Base-by-base conservation (phyloP, 805 yeast species). In the Metschnikowia gruessii region DNA sequence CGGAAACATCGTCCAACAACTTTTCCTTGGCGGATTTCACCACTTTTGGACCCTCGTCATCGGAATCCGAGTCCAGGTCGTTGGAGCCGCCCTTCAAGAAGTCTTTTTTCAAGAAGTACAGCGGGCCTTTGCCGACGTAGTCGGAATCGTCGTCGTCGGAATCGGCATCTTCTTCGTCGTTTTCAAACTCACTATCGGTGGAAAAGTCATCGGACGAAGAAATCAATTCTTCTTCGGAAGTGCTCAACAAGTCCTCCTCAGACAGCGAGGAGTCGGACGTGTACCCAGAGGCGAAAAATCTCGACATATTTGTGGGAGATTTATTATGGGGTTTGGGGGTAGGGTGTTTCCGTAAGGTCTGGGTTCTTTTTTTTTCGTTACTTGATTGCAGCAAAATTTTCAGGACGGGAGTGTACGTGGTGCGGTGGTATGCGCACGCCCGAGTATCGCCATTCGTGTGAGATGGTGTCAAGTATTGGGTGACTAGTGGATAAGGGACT, bases 11-110 rank as follows among this genome's bases (percentile, higher is more conserved):
- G 63, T 90, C 97, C 57, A 90, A 66, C 50, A 90, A 76, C 74
- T 92, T 94, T 55, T 91, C 98, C 70, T 85, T 88, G 44, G 97
- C 96, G 48, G 94, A 83, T 72, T 88, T 91, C 57, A 92, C 96
- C 35, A 90, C 89, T 56, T 84, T 86, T 64, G 82, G 85, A 61
- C 83, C 87, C 48, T 85, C 92, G 49, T 79, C 85, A 48, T 81
- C 87, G 44, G 65, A 62, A 46, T 76, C 81, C 44, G 70, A 60
- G 53, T 74, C 80, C 28, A 69, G 61, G 52, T 65, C 73, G 41
- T 57, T 63, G 38, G 61, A 63, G 36, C 56, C 52, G 46, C 67
- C 74, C 57, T 77, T 77, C 49, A 72, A 59, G 56, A 74, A 75
- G 45, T 70, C 66, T 51, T 70, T 74, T 63, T 79, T 79, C 57